These are phyloP conservation scores for Actinomortierella wolfii DNA, from an alignment of 371 early-diverging fungal genomes.

Conservation along the genomic window DNA sequence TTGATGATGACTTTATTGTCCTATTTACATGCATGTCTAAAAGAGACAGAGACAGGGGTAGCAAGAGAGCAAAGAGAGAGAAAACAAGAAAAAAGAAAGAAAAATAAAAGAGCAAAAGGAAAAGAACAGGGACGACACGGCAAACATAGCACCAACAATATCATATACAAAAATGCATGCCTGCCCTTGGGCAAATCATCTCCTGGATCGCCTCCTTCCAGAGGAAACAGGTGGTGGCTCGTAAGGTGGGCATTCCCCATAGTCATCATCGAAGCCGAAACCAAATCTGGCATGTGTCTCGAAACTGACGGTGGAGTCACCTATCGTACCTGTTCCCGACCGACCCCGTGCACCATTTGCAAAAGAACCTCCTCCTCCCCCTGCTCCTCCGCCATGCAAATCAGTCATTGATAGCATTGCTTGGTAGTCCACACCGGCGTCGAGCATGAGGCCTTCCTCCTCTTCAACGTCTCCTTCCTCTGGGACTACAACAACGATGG, in stretches of 20 bases:
- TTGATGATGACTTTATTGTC: neutral
- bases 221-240: slow-evolving; percentile 18
- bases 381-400: neutral
- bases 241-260: slow-evolving; percentile 43
- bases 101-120: no score
- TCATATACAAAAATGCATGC: no score
- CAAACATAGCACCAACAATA: slow-evolving; percentile 13
- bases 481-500: slow-evolving; percentile 35
- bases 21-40: no score
- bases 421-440: no score
- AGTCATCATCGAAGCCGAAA: slow-evolving; percentile 10
- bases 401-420: no score
- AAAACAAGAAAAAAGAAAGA: no score
- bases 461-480: slow-evolving; percentile 41
- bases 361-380: slow-evolving; percentile 12
- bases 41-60: no score
- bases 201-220: slow-evolving; percentile 12
- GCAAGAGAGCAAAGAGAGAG: no score
- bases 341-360: slow-evolving; percentile 28
- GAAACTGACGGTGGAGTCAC: no score
- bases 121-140: no score
- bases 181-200: neutral
- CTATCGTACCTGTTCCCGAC: slow-evolving; percentile 11
- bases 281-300: no score
- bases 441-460: slow-evolving; percentile 22